Percentiles rank a stretch among this genome's conserved stretches.
phyloP scores from a whole-genome alignment of 139 green algal genomes.

The Medakamo hakoo region DNA sequence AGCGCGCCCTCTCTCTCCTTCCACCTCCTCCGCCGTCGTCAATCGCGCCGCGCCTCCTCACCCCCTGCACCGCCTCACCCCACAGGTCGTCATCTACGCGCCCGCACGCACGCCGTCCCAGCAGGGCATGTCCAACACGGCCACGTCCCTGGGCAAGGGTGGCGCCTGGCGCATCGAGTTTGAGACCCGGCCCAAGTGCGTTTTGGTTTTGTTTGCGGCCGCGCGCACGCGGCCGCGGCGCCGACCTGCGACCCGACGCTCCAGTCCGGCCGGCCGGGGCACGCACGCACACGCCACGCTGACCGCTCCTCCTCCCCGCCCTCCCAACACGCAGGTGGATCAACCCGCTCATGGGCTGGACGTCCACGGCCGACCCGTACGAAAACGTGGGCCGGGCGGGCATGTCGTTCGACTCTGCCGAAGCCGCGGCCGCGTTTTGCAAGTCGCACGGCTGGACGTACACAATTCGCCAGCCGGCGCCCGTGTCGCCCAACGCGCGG shows the following conservation, averaged over 20 bases:
- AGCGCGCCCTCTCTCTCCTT: no score
- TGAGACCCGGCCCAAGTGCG: conserved; percentile 39
- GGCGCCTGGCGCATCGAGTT: conserved; percentile 64
- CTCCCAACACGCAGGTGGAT: conserved; percentile 54
- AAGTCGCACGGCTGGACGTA: conserved; percentile 61
- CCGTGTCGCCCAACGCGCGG: conserved; percentile 11
- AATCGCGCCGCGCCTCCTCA: no score
- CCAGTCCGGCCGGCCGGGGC: not conserved
- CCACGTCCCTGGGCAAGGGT: conserved; percentile 9
- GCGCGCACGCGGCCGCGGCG: no score
- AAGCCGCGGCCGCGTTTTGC: conserved; percentile 30
- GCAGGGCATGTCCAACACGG: conserved; percentile 29
- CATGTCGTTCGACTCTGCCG: conserved; percentile 44
- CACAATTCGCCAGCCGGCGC: conserved; percentile 45
- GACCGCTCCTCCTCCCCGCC: not conserved
- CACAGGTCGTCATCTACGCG: conserved; percentile 49
- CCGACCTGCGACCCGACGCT: not conserved
- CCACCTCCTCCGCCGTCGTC: no score
- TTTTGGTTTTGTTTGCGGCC: no score
- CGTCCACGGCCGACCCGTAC: conserved; percentile 73
- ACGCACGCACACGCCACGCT: not conserved
- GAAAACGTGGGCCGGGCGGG: conserved; percentile 48
- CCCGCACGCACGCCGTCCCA: conserved; percentile 44
- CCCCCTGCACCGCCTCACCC: not conserved
- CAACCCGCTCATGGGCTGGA: conserved; percentile 96